Base-by-base conservation (phyloP, 2,329 filamentous ascomycete genomes). In the Rachicladosporium sp. region DNA sequence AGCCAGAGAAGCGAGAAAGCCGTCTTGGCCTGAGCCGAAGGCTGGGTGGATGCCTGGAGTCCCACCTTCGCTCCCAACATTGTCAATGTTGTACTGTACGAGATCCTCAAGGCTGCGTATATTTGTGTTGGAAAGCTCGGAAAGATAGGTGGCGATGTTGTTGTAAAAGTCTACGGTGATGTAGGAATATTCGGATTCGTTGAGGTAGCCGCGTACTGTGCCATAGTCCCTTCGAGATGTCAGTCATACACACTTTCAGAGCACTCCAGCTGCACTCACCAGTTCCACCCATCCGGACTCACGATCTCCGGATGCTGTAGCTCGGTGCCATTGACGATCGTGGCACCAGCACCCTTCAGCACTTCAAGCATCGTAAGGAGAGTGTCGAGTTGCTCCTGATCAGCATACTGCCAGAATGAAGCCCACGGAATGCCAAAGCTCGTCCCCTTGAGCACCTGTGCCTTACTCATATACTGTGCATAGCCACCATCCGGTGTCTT, bases 121-220 rank as follows among this genome's bases (percentile, higher is more conserved):
- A 4, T 67, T 55, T 4, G 76, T 80, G 59, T 82, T 81, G 15
- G 64, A 60, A 0, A 84, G 65, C 46, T 77, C 71, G 1, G 71
- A 64, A 0, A 84, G 71, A 48, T 84, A 85, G 1, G 63, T 57
- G 40, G 70, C 68, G 56, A 84, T 72, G 57, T 80, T 73, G 58
- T 79, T 73, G 50, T 80, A 80, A 50, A 80, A 80, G 54, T 82
- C 77, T 0, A 78, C 74, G 56, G 83, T 84, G 47, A 86, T 68
- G 36, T 80, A 74, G 0, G 76, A 82, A 59, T 79, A 85, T 56
- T 85, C 80, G 10, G 77, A 83, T 58, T 84, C 74, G 44, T 85
- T 83, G n/a, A 76, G 62, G 50, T 65, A 76, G 2, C 78, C 77
- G 3, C 78, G 71, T 1, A 65, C 69, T 4, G 62, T 67, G 10